Base-by-base conservation (phyloP, 2,329 filamentous ascomycete species). In the Penicillium sp. region DNA sequence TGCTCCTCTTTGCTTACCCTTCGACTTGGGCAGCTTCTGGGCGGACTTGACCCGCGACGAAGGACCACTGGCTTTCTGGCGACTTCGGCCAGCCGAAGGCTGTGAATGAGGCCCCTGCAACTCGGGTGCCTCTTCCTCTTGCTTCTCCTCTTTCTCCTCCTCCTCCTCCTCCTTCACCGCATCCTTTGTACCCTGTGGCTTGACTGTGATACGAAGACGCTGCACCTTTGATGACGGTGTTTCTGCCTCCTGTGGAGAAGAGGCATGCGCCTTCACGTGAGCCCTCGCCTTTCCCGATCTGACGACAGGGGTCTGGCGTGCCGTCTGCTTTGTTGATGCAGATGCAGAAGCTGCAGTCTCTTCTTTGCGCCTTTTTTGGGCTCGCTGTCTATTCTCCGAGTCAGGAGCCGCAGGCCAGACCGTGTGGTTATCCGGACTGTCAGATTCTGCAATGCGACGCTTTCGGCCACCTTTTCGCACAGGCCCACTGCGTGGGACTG, bases 151-250 rank as follows among this genome's bases (percentile, higher is more conserved):
- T 12, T 38, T 28, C 11, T 9, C 28, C 12, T 38, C 13, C 9
- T n/a, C 11, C 28, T 42, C 11, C 33, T 26, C 27, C 40, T 48
- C 27, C 18, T 11, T 35, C 13, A 18, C 18, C 3, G 18, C 18
- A 18, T 47, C 49, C 25, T 43, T 36, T 39, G 46, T 37, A 12
- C 41, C 25, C 12, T 32, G 49, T 9, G 53, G 53, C 43, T 54
- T 54, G 12, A 56, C 46, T 32, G 50, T 54, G 26, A 54, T 32
- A 13, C 43, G 45, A 6, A 54, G 40, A 12, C 52, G 52, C 50
- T 52, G 52, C 8, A 54, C 45, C 39, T 47, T 46, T 18, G 47
- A 41, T n/a, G 46, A 39, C 24, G 52, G 49, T 28, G 50, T 42
- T 2, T 47, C 35, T 12, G 12, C 33, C 24, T 45, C 32, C 4